phyloP scores from a whole-genome alignment of 257 asterid genomes.

The Scutellaria baicalensis region DNA sequence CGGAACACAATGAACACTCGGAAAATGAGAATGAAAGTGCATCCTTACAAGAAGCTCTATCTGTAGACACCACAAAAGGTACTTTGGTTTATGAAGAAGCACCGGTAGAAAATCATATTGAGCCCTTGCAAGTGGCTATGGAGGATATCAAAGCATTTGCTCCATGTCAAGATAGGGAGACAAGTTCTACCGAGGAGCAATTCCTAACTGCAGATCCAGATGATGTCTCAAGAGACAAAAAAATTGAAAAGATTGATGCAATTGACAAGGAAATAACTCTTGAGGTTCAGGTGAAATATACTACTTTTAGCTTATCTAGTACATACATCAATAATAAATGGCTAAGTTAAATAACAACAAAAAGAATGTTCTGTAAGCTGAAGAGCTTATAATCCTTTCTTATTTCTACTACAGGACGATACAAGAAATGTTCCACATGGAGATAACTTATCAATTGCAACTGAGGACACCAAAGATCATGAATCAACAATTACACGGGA shows the following conservation, averaged over 20 bases:
- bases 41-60: conserved; percentile 4
- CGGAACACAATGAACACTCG: neutral
- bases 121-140: too few relatives aligned
- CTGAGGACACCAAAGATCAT: neutral
- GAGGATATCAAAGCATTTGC: too few relatives aligned
- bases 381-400: neutral
- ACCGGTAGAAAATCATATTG: too few relatives aligned
- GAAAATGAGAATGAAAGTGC: conserved; percentile 8
- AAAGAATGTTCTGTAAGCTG: too few relatives aligned
- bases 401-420: conserved; percentile 9
- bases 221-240: conserved; percentile 14
- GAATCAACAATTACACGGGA: neutral
- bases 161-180: too few relatives aligned
- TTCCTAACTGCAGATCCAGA: neutral
- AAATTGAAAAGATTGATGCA: neutral
- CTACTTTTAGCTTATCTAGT: too few relatives aligned
- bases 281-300: too few relatives aligned
- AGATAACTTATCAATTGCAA: conserved; percentile 3
- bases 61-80: conserved; percentile 1
- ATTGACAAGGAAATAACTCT: neutral
- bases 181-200: conserved; percentile 13
- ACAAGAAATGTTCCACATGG: conserved; percentile 6
- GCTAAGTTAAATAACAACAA: too few relatives aligned
- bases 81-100: conserved; percentile 2
- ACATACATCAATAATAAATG: too few relatives aligned